These are phyloP conservation scores for Fusarium chaquense DNA, from an alignment of 2,329 filamentous ascomycete species.

Conservation along the genomic window DNA sequence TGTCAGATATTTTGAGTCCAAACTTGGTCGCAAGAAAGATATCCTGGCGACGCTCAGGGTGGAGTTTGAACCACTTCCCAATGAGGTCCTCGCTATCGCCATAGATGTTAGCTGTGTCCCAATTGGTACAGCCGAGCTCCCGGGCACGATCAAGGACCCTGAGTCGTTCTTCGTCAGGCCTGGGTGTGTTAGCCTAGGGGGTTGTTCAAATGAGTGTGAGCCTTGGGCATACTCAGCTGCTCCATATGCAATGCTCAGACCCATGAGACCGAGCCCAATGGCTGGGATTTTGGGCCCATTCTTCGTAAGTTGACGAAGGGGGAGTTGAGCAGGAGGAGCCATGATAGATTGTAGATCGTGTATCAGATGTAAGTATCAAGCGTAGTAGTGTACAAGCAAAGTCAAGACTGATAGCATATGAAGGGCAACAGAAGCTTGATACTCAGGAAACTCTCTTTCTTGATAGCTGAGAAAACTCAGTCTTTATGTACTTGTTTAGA, in stretches of 20 bases:
- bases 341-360: constrained; percentile 15
- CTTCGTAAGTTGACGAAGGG: constrained; percentile 57
- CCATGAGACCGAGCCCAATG: constrained; percentile 68
- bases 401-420: neutral
- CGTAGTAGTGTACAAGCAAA: neutral
- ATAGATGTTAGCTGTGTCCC: constrained; percentile 64
- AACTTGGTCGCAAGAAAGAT: constrained; percentile 63
- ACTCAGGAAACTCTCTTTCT: neutral
- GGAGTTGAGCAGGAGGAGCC: constrained; percentile 35
- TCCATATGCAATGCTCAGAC: constrained; percentile 56
- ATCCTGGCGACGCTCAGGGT: constrained; percentile 59
- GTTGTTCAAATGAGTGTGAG: too few relatives aligned
- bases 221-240: constrained; percentile 35
- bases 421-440: neutral
- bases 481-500: constrained; percentile 17
- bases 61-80: constrained; percentile 64
- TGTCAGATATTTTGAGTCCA: constrained; percentile 44
- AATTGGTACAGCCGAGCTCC: constrained; percentile 63
- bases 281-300: constrained; percentile 63
- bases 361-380: neutral
- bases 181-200: constrained; percentile 35
- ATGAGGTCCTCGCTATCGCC: constrained; percentile 62
- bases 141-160: constrained; percentile 63
- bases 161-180: constrained; percentile 63
- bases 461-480: neutral